These are phyloP conservation scores for Apodospora peruviana DNA, from an alignment of 495 filamentous ascomycete genomes.

Conservation along the genomic window DNA sequence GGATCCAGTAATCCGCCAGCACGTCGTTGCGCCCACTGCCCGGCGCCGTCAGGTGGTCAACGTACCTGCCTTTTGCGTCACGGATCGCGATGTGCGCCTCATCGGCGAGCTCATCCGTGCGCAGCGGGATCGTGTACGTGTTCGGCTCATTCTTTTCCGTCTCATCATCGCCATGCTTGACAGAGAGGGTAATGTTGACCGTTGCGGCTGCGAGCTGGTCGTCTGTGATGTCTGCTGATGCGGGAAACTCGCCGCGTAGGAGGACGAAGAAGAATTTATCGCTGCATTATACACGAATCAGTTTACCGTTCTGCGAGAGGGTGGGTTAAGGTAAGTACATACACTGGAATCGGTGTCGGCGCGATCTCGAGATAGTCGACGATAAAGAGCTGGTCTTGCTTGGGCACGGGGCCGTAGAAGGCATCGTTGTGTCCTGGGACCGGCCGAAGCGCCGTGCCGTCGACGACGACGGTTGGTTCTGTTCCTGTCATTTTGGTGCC, in stretches of 20 bases:
- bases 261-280: slow-evolving; percentile 5
- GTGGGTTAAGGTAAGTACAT: too few species aligned
- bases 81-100: slow-evolving; percentile 3
- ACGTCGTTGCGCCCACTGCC: not conserved
- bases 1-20: slow-evolving; percentile 3
- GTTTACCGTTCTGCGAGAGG: too few species aligned
- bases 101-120: slow-evolving; percentile 2
- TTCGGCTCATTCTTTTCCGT: not conserved
- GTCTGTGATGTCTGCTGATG: not conserved
- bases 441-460: too few species aligned
- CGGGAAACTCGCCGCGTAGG: slow-evolving; percentile 1
- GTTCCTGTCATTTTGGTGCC: too few species aligned
- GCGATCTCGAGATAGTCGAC: slow-evolving; percentile 6
- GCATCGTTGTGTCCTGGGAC: slow-evolving; percentile 3
- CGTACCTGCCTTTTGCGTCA: slow-evolving; percentile 1
- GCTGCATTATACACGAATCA: not conserved
- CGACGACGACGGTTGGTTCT: too few species aligned
- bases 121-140: not conserved
- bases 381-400: slow-evolving; percentile 1
- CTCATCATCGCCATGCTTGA: not conserved
- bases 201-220: slow-evolving; percentile 1
- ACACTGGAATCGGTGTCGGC: slow-evolving; percentile 3
- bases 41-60: not conserved
- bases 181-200: slow-evolving; percentile 1
- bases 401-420: slow-evolving; percentile 4